Conservation (phyloP, 257 asterid species). For the Penstemon eatonii region DNA sequence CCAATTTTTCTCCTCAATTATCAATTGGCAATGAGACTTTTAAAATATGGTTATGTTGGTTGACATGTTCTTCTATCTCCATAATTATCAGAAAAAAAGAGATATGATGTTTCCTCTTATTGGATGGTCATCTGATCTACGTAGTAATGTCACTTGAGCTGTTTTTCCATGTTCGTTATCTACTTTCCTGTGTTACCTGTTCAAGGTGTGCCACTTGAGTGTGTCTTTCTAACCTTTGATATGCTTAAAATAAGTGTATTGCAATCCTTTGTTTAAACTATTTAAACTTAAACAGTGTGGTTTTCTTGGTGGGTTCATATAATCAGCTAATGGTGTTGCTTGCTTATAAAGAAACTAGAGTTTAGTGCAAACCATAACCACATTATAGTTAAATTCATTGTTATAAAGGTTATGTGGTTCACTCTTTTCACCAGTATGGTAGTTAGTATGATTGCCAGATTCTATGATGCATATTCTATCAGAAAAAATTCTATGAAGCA, state of each 20-base stretch:
- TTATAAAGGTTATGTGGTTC: background rate
- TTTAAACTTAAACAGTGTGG: background rate
- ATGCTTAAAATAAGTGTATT: background rate
- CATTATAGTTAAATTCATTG: background rate
- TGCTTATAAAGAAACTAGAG: background rate
- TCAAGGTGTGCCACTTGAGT: background rate
- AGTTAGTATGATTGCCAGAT: background rate
- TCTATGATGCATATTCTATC: background rate
- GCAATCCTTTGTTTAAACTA: background rate
- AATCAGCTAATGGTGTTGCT: background rate
- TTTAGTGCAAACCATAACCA: background rate
- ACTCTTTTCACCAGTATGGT: background rate
- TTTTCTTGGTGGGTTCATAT: background rate
- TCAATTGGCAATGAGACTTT: conserved; percentile 20
- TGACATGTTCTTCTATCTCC: conserved; percentile 14
- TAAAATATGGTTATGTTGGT: conserved; percentile 23
- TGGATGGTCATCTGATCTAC: background rate
- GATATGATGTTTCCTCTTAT: background rate
- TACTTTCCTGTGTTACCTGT: background rate
- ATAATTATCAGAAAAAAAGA: conserved; percentile 1
- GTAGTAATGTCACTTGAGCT: background rate
- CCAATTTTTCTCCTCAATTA: conserved; percentile 8
- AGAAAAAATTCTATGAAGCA: background rate
- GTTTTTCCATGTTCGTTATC: background rate
- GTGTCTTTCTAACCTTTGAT: background rate